Percentiles rank a stretch among this genome's conserved stretches.
These are phyloP conservation scores for Zopfia rhizophila DNA, from an alignment of 2,329 filamentous ascomycete species.

Conservation along the genomic window DNA sequence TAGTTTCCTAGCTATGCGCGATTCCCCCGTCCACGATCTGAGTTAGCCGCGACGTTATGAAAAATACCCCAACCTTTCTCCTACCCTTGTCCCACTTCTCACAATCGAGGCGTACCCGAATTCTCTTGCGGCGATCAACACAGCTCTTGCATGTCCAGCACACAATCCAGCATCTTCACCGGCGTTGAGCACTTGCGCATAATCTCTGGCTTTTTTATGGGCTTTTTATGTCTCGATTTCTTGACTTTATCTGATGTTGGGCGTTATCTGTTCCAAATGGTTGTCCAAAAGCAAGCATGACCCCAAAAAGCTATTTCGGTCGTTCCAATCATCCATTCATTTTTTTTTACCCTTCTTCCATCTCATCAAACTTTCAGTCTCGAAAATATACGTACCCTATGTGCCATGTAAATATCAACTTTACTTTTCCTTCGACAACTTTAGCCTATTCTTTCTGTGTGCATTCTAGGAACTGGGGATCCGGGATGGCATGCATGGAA, in stretches of 20 bases:
- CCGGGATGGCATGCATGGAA: constrained; percentile 1
- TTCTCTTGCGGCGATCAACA: constrained; percentile 16
- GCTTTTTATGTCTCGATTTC: constrained; percentile 7
- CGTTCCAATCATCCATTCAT: constrained; percentile 8
- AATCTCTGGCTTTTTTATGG: constrained; percentile 20
- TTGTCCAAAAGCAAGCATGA: constrained; percentile 28
- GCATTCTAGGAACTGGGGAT: constrained; percentile 17
- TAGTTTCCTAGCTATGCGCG: constrained; percentile 22
- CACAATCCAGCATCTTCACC: constrained; percentile 31
- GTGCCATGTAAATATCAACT: constrained; percentile 20
- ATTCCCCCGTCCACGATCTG: constrained; percentile 2
- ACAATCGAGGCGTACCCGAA: constrained; percentile 1
- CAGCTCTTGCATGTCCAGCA: constrained; percentile 17
- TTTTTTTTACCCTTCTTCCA: constrained; percentile 5
- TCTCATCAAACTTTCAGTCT: constrained; percentile 6
- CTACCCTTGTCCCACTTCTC: constrained; percentile 17
- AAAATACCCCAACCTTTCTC: constrained; percentile 17
- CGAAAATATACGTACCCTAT: too few relatives aligned
- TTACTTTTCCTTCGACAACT: constrained; percentile 10
- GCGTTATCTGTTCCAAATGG: constrained; percentile 27
- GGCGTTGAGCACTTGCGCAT: constrained; percentile 42
- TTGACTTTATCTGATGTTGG: constrained; percentile 9
- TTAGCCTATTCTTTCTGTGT: too few relatives aligned
- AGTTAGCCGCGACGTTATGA: constrained; percentile 8
- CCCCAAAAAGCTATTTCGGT: constrained; percentile 16